Evolutionary conservation across 2,329 filamentous ascomycete species (phyloP).

Genomic region (Scytalidium lignicola): DNA sequence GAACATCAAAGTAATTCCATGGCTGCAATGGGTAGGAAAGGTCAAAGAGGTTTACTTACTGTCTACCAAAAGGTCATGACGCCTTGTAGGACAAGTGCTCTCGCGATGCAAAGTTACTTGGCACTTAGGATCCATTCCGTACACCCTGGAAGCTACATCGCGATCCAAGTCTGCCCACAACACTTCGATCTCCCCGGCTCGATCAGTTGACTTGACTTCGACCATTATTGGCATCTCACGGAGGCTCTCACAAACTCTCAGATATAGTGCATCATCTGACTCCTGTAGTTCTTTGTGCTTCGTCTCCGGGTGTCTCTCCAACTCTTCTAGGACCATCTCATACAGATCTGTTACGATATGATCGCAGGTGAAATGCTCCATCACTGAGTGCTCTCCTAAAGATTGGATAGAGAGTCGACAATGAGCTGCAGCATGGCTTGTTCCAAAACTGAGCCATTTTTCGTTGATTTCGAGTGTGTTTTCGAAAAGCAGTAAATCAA

Average conservation of each 20-base stretch:
- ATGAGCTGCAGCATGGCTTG: slow-evolving; percentile 5
- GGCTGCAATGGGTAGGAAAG: too few relatives aligned
- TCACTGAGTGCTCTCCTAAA: not conserved
- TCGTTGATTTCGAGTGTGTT: slow-evolving; percentile 16
- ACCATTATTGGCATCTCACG: slow-evolving; percentile 10
- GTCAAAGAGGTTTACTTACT: not conserved
- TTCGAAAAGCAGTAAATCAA: slow-evolving; percentile 12
- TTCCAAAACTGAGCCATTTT: slow-evolving; percentile 18
- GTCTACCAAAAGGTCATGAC: slow-evolving; percentile 1
- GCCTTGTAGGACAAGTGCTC: slow-evolving; percentile 7
- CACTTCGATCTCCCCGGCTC: not conserved
- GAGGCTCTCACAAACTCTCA: slow-evolving; percentile 6
- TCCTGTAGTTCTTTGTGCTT: not conserved
- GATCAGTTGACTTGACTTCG: not conserved
- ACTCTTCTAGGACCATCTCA: slow-evolving; percentile 1
- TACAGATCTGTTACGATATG: slow-evolving; percentile 9
- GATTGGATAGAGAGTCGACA: slow-evolving; percentile 5
- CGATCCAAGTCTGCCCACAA: slow-evolving; percentile 3
- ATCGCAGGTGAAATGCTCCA: slow-evolving; percentile 6
- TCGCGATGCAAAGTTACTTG: slow-evolving; percentile 12
- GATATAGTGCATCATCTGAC: not conserved
- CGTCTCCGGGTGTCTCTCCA: not conserved
- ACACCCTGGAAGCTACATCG: not conserved
- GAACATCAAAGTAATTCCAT: too few relatives aligned
- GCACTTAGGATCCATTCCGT: slow-evolving; percentile 4